Conservation (phyloP, 2,329 filamentous ascomycete species). For the Lachnellula cervina region DNA sequence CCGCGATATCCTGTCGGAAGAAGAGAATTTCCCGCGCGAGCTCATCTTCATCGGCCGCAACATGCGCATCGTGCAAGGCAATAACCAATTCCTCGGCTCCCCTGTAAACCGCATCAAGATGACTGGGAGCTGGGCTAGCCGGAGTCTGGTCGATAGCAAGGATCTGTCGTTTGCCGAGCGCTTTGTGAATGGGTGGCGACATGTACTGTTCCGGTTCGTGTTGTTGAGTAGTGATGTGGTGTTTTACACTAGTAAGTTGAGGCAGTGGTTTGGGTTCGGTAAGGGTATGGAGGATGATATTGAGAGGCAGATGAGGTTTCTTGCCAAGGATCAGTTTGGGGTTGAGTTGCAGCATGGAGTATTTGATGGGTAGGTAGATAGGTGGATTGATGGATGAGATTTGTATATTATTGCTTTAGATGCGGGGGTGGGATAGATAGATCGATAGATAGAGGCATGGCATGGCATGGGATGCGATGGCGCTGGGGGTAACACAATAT, state of each 20-base stretch:
- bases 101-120: conserved; percentile 86
- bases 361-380: conserved; percentile 65
- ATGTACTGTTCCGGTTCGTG: conserved; percentile 77
- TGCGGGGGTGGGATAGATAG: too few relatives aligned
- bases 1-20: conserved; percentile 61
- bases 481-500: too few relatives aligned
- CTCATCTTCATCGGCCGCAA: conserved; percentile 71
- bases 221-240: conserved; percentile 71
- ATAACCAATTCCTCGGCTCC: conserved; percentile 68
- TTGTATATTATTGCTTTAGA: too few relatives aligned
- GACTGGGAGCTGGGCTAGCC: conserved; percentile 83
- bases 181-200: conserved; percentile 65
- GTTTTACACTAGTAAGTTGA: conserved; percentile 76
- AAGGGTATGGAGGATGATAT: conserved; percentile 92
- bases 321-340: conserved; percentile 81
- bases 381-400: too few relatives aligned
- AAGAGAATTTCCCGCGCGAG: conserved; percentile 64
- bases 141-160: conserved; percentile 72
- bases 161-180: conserved; percentile 59
- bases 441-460: too few relatives aligned
- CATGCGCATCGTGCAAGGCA: conserved; percentile 67
- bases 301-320: conserved; percentile 77
- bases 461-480: too few relatives aligned
- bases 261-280: conserved; percentile 71
- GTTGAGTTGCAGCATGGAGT: conserved; percentile 84